Conservation (phyloP, 73 alveolate species). For the Symbiodinium pilosum region DNA sequence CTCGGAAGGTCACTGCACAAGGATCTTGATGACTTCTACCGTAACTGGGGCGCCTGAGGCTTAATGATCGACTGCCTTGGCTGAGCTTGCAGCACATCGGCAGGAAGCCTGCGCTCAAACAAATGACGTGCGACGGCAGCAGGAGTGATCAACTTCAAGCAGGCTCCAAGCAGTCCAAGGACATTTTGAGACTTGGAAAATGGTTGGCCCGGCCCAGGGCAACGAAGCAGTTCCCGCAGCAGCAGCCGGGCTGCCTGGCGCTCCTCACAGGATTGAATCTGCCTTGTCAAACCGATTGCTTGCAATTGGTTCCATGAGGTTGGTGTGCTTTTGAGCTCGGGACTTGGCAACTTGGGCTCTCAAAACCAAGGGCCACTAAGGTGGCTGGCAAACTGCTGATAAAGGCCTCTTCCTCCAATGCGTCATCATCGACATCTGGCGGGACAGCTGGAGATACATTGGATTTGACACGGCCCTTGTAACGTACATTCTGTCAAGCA, state of each 20-base stretch:
- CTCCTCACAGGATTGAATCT: background rate
- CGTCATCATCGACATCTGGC: background rate
- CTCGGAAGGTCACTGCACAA: background rate
- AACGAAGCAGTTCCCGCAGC: background rate
- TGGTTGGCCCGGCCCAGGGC: constrained; percentile 13
- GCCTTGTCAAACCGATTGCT: too few relatives aligned
- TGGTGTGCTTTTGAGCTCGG: too few relatives aligned
- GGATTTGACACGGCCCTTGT: background rate
- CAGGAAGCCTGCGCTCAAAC: constrained; percentile 4
- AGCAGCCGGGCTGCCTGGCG: constrained; percentile 17
- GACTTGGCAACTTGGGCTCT: too few relatives aligned
- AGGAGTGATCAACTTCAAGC: too few relatives aligned
- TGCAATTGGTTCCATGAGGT: too few relatives aligned
- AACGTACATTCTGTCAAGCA: background rate
- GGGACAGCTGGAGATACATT: background rate
- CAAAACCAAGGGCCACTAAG: too few relatives aligned
- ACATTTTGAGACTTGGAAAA: too few relatives aligned
- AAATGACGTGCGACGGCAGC: too few relatives aligned
- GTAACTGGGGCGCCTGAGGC: too few relatives aligned
- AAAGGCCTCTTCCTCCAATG: background rate
- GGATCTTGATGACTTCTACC: too few relatives aligned
- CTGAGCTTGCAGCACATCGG: background rate
- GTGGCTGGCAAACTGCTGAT: too few relatives aligned
- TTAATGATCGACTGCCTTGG: background rate
- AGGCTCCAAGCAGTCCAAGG: too few relatives aligned